A percentile compares a stretch with the other conserved stretches of the same genome.
Conservation (phyloP, 2,329 filamentous ascomycete species). For the Biscogniauxia mediterranea region DNA sequence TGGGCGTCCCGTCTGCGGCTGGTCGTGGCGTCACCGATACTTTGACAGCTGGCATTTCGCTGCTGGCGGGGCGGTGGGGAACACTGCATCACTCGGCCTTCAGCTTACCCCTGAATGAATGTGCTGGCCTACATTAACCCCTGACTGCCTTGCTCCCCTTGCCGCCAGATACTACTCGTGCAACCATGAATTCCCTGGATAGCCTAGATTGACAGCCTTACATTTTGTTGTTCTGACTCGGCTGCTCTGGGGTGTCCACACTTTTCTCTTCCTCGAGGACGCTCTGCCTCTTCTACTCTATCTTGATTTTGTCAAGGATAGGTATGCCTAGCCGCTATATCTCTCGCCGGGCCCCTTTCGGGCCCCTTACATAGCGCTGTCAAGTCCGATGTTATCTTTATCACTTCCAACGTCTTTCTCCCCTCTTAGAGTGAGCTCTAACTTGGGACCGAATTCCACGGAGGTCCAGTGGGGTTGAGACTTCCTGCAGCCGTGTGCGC, state of each 20-base stretch:
- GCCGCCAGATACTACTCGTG: too few relatives aligned
- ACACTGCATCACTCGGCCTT: not conserved
- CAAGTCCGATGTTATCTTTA: not conserved
- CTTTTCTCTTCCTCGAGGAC: not conserved
- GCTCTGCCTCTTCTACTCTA: not conserved
- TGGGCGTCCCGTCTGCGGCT: not conserved
- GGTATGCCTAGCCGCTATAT: not conserved
- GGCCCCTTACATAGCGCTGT: not conserved
- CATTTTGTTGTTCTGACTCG: not conserved
- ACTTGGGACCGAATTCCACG: not conserved
- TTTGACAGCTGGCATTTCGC: conserved; percentile 13
- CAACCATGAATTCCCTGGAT: too few relatives aligned
- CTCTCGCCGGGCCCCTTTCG: not conserved
- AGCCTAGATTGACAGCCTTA: not conserved
- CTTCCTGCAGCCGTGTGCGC: not conserved
- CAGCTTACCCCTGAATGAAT: not conserved
- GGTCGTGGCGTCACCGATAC: conserved; percentile 17
- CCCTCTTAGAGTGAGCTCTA: not conserved
- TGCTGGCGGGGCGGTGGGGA: not conserved
- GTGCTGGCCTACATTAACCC: not conserved
- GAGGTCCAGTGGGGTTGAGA: not conserved
- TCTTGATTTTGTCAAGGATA: not conserved
- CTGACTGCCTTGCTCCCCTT: not conserved
- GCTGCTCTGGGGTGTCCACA: not conserved
- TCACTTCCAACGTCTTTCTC: not conserved